Base-by-base conservation (phyloP, 2,329 filamentous ascomycete genomes). In the Xylaria multiplex region DNA sequence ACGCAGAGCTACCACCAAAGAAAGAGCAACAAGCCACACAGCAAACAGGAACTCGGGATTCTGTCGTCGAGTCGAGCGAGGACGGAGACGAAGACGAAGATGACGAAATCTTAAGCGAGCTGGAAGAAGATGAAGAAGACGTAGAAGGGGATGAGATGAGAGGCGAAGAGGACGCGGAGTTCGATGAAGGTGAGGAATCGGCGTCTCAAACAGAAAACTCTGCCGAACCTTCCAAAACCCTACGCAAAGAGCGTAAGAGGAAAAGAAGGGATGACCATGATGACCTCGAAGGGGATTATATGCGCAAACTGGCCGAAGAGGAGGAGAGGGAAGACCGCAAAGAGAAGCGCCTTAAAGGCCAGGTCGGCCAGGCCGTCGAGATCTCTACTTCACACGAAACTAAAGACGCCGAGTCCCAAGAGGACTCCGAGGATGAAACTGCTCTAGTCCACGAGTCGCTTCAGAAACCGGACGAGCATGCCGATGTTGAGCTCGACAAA, bases 401-500 rank as follows among this genome's bases (percentile, higher is more conserved):
- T 43, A 40, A 60, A 57, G 69, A 48, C 27, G 30, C 48, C 13
- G 55, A 55, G 22, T 42, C 62, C 30, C 55, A 61, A 27, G 61
- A 55, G 22, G 40, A 32, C 6, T 42, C 79, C 40, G 75, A 71
- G 6, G 70, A 75, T 16, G 74, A 79, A 6, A 70, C 79, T 8
- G 82, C 84, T 3, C 68, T 74, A 22, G 79, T 86, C 46, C 88
- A 91, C 72, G 89, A 90, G 75, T 88, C 84, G 62, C 81, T 87
- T 70, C 83, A 81, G 80, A 88, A 84, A 78, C 81, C 72, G 53
- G 81, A 71, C 65, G 80, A 66, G 46, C 80, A 79, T 58, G 77
- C 78, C 58, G 79, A 81, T 24, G 73, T 82, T 24, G 92, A 96
- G 70, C 74, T 96, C 2, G 92, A 96, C 64, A 97, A 97, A 81